Evolutionary conservation across 1,284 basidiomycete genomes (phyloP), one percentile per base, ranked within the genome.

Genomic region (Caloboletus inedulis): DNA sequence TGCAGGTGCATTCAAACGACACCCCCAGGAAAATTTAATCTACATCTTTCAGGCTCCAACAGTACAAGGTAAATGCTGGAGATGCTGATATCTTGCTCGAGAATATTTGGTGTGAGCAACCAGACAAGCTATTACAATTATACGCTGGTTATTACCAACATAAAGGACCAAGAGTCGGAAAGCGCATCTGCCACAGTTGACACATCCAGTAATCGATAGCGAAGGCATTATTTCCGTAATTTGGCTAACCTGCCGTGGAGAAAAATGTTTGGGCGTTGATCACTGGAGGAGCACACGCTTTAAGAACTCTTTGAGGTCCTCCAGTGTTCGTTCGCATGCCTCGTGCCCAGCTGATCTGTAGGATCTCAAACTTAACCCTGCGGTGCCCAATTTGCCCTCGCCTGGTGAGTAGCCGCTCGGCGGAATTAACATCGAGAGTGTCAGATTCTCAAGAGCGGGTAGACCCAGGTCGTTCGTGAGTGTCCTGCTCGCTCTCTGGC

Each of bases 311-410:
- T 74, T 77, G 60, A 92, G 65, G 58, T 91, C 84, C 41, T 68
- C 61, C 12, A 63, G 49, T 10, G 75, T 73, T 40, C 91, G 73
- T 68, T 93, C 89, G 53, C 74, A 77, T 12, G 85, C 79, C 37
- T 80, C 79, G 61, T 94, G 91, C 30, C 74, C 77, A 58, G 89
- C 72, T 16, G 78, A 79, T 5, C 72, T 66, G 62, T 89, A 90
- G 10, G 75, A 57, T 49, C 84, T 76, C 71, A 84, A 87, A 36
- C 75, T 75, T n/a, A 88, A 69, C 14, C 83, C 82, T 42, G 66
- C 57, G 13, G 66, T 63, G 2, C 69, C 69, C 25, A 68, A 36
- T 44, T 57, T 69, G 7, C 59, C 43, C 29, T 58, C 60, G 23
- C 49, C 58, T 16, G 52, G 54, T n/a, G 63, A 59, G 35, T 68